Percentiles rank a stretch among this genome's conserved stretches.
phyloP scores from a whole-genome alignment of 768 basidiomycete genomes.

The Kwoniella europaea region DNA sequence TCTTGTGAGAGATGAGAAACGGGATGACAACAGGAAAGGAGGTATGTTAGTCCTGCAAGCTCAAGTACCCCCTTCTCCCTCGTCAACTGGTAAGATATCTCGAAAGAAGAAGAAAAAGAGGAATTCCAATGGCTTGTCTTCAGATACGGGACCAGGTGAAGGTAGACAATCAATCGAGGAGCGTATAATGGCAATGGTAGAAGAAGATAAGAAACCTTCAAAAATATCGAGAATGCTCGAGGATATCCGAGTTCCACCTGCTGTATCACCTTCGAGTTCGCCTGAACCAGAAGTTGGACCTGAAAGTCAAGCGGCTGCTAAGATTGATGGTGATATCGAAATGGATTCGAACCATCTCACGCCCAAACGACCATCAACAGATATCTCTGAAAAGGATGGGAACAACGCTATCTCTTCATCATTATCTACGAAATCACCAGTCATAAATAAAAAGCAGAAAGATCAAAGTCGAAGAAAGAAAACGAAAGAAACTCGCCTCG shows the following conservation, averaged over 20 bases:
- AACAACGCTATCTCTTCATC: not conserved
- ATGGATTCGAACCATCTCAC: not conserved
- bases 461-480: not conserved
- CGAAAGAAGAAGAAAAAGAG: constrained; percentile 13
- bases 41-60: not conserved
- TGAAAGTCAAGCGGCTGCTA: not conserved
- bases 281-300: not conserved
- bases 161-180: not conserved
- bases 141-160: not conserved
- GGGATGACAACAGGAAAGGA: not conserved
- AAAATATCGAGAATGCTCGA: not conserved
- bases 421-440: not conserved
- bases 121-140: not conserved
- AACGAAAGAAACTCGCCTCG: not conserved
- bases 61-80: not conserved
- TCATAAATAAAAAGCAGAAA: constrained; percentile 5
- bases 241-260: not conserved
- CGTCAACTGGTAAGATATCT: not conserved
- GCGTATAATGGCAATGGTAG: not conserved
- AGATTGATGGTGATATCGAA: not conserved
- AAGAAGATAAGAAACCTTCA: not conserved
- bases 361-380: not conserved
- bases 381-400: not conserved
- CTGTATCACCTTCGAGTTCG: not conserved
- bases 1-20: not conserved